Percentiles rank a stretch among this genome's conserved stretches.
These are phyloP conservation scores for Carex littledalei DNA, from an alignment of 176 grass and related monocot species.

Conservation along the genomic window DNA sequence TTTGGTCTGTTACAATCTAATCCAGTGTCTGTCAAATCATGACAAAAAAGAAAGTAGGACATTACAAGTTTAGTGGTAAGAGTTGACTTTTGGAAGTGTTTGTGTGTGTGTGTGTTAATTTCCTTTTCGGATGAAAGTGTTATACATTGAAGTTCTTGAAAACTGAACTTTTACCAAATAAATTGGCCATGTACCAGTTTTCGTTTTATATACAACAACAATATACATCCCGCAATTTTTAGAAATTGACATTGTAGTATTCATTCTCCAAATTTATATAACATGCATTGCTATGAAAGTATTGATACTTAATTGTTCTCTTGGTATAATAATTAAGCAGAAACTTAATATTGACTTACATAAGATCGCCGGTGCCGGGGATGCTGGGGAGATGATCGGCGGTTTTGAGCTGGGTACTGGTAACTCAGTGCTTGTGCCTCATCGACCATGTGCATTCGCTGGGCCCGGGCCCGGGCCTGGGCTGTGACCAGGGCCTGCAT, in stretches of 20 bases:
- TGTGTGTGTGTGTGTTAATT: neutral
- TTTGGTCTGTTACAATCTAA: neutral
- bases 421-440: slow-evolving; percentile 14
- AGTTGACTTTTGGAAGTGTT: neutral
- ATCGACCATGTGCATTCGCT: slow-evolving; percentile 39
- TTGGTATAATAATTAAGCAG: neutral
- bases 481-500: slow-evolving; percentile 73
- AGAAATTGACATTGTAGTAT: neutral
- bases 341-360: slow-evolving; percentile 27
- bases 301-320: neutral
- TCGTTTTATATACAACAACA: neutral
- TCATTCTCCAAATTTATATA: neutral
- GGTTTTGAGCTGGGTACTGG: slow-evolving; percentile 26
- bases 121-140: neutral
- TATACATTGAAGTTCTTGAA: too few species aligned
- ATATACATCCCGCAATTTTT: neutral
- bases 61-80: neutral
- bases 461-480: slow-evolving; percentile 53
- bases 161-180: neutral
- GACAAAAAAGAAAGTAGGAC: neutral
- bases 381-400: slow-evolving; percentile 50
- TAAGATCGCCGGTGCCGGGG: slow-evolving; percentile 38
- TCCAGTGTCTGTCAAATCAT: neutral
- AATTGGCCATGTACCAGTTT: neutral
- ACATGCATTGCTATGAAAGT: neutral